Evolutionary conservation across 768 basidiomycete genomes (phyloP).

Genomic region (Scleroderma citrinum): DNA sequence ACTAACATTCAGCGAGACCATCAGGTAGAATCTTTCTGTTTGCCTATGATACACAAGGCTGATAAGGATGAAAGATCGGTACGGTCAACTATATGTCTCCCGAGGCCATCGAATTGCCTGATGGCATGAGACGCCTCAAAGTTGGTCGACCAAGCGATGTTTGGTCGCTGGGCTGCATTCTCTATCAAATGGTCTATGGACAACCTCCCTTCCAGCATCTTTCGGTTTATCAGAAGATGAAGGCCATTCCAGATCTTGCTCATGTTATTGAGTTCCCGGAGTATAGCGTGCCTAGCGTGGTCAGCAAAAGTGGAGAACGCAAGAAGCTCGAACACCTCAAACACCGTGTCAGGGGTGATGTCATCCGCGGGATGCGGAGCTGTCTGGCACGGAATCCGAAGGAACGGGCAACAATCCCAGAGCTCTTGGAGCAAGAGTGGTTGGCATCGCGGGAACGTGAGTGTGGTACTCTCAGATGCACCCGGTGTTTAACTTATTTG

Average conservation of each 20-base stretch:
- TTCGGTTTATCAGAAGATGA: slow-evolving; percentile 84
- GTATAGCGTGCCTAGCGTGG: slow-evolving; percentile 43
- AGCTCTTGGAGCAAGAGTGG: slow-evolving; percentile 81
- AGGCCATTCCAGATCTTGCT: slow-evolving; percentile 77
- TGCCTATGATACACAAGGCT: not conserved
- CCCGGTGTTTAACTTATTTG: not conserved
- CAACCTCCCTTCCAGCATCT: slow-evolving; percentile 88
- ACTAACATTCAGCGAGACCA: slow-evolving; percentile 97
- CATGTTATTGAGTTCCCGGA: slow-evolving; percentile 82
- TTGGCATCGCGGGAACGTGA: slow-evolving; percentile 45
- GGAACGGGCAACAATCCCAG: slow-evolving; percentile 80
- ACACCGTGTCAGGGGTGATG: slow-evolving; percentile 61
- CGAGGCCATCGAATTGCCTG: slow-evolving; percentile 87
- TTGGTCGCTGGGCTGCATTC: slow-evolving; percentile 96
- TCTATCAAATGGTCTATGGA: slow-evolving; percentile 98
- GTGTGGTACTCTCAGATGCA: slow-evolving; percentile 1
- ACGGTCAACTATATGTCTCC: slow-evolving; percentile 99
- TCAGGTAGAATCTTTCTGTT: slow-evolving; percentile 49
- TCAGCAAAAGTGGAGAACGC: slow-evolving; percentile 29
- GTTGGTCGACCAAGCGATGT: slow-evolving; percentile 95
- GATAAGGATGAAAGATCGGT: slow-evolving; percentile 56
- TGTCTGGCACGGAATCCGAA: slow-evolving; percentile 80
- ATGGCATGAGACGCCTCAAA: slow-evolving; percentile 84
- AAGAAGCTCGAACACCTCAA: slow-evolving; percentile 64
- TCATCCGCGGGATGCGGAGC: slow-evolving; percentile 77